These are phyloP conservation scores for Aspergillus phoenicis DNA, from an alignment of 2,329 filamentous ascomycete genomes.

Conservation along the genomic window DNA sequence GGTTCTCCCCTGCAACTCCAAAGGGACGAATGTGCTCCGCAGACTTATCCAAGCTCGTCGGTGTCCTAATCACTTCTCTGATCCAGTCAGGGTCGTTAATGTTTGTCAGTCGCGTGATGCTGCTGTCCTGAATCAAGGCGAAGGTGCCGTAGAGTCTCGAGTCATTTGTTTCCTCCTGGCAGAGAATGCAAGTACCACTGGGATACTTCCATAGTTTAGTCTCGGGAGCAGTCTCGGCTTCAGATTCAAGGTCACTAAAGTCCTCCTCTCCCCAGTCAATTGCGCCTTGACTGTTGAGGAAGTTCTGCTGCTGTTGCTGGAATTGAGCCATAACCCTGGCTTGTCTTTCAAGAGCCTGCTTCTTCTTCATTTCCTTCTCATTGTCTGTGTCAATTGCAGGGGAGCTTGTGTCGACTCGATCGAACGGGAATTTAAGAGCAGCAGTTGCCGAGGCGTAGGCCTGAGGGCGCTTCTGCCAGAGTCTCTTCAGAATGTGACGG, in stretches of 20 bases:
- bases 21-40: slow-evolving; percentile 84
- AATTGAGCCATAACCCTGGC: slow-evolving; percentile 97
- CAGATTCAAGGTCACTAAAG: slow-evolving; percentile 63
- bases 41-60: slow-evolving; percentile 79
- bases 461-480: slow-evolving; percentile 78
- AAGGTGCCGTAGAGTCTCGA: slow-evolving; percentile 89
- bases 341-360: slow-evolving; percentile 84
- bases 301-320: slow-evolving; percentile 94
- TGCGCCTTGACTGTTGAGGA: slow-evolving; percentile 83
- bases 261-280: slow-evolving; percentile 89
- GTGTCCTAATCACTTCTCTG: slow-evolving; percentile 76
- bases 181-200: slow-evolving; percentile 88
- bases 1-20: slow-evolving; percentile 86
- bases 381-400: slow-evolving; percentile 67
- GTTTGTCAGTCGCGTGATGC: slow-evolving; percentile 83
- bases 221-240: slow-evolving; percentile 56
- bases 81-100: slow-evolving; percentile 80
- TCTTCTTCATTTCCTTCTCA: slow-evolving; percentile 78
- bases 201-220: slow-evolving; percentile 88
- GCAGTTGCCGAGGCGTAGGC: slow-evolving; percentile 70
- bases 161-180: slow-evolving; percentile 94
- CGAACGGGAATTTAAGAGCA: slow-evolving; percentile 64
- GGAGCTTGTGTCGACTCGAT: slow-evolving; percentile 78
- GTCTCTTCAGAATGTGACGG: slow-evolving; percentile 75
- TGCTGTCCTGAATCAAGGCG: slow-evolving; percentile 82